Percentiles rank a stretch among this genome's conserved stretches.
Conservation (phyloP, 331 rosid species). For the Stylosanthes scabra region DNA sequence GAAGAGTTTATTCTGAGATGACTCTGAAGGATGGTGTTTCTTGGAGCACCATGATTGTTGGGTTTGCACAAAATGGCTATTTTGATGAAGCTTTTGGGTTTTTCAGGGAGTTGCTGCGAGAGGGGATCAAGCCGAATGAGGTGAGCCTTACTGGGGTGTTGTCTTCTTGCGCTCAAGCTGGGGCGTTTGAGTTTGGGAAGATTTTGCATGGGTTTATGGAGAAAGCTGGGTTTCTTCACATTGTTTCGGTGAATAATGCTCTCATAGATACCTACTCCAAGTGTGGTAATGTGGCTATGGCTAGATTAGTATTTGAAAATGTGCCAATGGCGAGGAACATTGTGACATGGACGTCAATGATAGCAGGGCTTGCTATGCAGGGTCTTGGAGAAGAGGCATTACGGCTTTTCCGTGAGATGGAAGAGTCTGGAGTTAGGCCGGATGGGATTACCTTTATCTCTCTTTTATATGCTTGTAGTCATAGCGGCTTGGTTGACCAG, state of each 20-base stretch:
- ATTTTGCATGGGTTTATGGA: slow-evolving; percentile 68
- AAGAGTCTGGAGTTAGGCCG: slow-evolving; percentile 58
- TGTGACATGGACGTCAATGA: slow-evolving; percentile 86
- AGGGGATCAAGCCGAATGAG: slow-evolving; percentile 70
- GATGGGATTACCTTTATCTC: slow-evolving; percentile 82
- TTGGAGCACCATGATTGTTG: slow-evolving; percentile 92
- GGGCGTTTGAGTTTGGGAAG: slow-evolving; percentile 80
- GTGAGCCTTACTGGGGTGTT: slow-evolving; percentile 81
- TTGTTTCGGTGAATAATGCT: slow-evolving; percentile 75
- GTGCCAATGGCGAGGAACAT: slow-evolving; percentile 58
- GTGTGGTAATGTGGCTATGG: slow-evolving; percentile 76
- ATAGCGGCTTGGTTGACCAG: slow-evolving; percentile 75
- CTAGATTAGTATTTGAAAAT: slow-evolving; percentile 61
- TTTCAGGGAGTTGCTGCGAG: slow-evolving; percentile 63
- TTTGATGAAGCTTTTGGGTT: slow-evolving; percentile 72
- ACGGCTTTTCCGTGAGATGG: slow-evolving; percentile 67
- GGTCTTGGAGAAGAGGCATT: slow-evolving; percentile 84
- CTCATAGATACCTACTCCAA: slow-evolving; percentile 73
- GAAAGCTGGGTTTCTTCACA: slow-evolving; percentile 69
- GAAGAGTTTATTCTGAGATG: slow-evolving; percentile 63
- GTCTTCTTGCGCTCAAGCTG: slow-evolving; percentile 85
- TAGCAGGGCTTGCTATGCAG: slow-evolving; percentile 62
- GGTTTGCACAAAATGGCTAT: slow-evolving; percentile 68
- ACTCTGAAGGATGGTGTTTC: slow-evolving; percentile 70
- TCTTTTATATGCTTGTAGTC: slow-evolving; percentile 85